Evolutionary conservation across 805 yeast species (phyloP).

Genomic region (Cyberlindnera galapagoensis): DNA sequence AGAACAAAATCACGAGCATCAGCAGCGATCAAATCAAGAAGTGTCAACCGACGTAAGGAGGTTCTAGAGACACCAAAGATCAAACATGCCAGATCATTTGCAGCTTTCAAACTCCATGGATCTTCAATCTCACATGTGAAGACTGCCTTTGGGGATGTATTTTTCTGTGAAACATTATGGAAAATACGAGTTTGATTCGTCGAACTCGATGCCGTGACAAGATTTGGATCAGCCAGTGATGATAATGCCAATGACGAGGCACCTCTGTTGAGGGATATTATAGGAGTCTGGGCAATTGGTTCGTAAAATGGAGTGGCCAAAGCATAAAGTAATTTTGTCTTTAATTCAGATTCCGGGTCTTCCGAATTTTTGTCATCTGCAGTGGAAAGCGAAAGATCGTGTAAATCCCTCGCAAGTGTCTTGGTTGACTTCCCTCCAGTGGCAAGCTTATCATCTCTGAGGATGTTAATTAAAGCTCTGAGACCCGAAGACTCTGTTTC

Average conservation of each 20-base stretch:
- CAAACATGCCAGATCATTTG: constrained; percentile 84
- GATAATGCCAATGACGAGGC: constrained; percentile 28
- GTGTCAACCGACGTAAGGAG: constrained; percentile 52
- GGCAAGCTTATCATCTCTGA: constrained; percentile 31
- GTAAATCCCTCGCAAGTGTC: constrained; percentile 44
- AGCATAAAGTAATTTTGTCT: constrained; percentile 48
- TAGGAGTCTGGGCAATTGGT: constrained; percentile 22
- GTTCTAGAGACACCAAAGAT: constrained; percentile 75
- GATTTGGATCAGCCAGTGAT: constrained; percentile 13
- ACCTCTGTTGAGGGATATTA: constrained; percentile 19
- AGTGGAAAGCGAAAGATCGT: constrained; percentile 47
- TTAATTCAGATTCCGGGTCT: constrained; percentile 18
- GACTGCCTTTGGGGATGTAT: constrained; percentile 73
- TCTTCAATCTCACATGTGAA: constrained; percentile 67
- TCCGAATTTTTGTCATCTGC: constrained; percentile 12
- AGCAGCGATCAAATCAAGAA: constrained; percentile 73
- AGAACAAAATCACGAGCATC: constrained; percentile 67
- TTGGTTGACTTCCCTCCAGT: constrained; percentile 28
- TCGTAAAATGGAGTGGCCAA: constrained; percentile 57
- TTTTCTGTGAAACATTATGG: constrained; percentile 67
- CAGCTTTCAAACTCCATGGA: constrained; percentile 80
- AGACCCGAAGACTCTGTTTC: constrained; percentile 21
- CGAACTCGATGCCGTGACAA: constrained; percentile 5
- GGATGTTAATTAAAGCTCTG: constrained; percentile 40
- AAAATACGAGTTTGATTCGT: constrained; percentile 37